Conservation (phyloP, 768 basidiomycete genomes). For the Tylopilus rubrobrunneus region DNA sequence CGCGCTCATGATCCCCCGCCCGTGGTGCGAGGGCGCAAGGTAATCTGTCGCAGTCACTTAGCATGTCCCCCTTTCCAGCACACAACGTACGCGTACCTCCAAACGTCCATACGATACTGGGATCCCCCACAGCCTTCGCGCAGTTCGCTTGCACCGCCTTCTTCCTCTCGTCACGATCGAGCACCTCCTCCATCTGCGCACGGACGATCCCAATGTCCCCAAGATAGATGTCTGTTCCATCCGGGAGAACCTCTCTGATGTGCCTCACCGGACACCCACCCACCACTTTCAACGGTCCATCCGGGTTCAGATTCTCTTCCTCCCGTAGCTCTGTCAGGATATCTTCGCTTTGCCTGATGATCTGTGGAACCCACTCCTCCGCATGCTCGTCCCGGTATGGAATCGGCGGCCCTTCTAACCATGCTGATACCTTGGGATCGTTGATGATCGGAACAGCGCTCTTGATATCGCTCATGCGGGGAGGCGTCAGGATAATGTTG, state of each 20-base stretch:
- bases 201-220: slow-evolving; percentile 36
- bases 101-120: slow-evolving; percentile 55
- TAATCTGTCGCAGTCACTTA: slow-evolving; percentile 43
- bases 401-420: slow-evolving; percentile 46
- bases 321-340: slow-evolving; percentile 19
- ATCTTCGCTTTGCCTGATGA: slow-evolving; percentile 18
- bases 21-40: slow-evolving; percentile 56
- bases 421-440: slow-evolving; percentile 43
- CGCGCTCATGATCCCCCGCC: slow-evolving; percentile 71
- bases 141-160: slow-evolving; percentile 39
- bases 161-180: slow-evolving; percentile 37
- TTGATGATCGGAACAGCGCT: slow-evolving; percentile 41
- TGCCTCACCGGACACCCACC: slow-evolving; percentile 45
- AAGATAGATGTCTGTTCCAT: slow-evolving; percentile 51
- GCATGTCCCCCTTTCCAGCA: background rate
- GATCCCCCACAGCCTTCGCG: slow-evolving; percentile 43
- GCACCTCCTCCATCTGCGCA: slow-evolving; percentile 25
- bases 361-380: slow-evolving; percentile 31
- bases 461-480: slow-evolving; percentile 43
- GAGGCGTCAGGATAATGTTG: slow-evolving; percentile 57
- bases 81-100: slow-evolving; percentile 43
- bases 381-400: slow-evolving; percentile 50
- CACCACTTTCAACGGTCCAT: slow-evolving; percentile 32
- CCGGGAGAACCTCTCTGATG: slow-evolving; percentile 51
- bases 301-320: slow-evolving; percentile 13